These are phyloP conservation scores for Galerina sulciceps DNA, from an alignment of 768 basidiomycete genomes.

Conservation along the genomic window DNA sequence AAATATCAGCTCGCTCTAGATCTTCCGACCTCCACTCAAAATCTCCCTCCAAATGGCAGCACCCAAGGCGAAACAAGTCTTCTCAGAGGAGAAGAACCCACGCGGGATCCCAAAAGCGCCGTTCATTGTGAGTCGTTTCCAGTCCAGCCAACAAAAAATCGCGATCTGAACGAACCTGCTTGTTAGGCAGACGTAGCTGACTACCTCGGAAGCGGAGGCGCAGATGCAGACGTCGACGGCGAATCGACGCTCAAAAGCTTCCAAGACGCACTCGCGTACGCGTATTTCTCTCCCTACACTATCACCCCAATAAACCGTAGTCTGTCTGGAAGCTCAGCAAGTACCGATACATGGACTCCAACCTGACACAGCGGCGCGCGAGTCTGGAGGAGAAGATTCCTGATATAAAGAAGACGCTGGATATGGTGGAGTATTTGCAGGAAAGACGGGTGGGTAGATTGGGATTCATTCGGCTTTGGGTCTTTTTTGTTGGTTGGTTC, in stretches of 20 bases:
- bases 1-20: not conserved
- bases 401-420: conserved; percentile 90
- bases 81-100: conserved; percentile 68
- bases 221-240: too few species aligned
- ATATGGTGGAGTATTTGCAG: conserved; percentile 84
- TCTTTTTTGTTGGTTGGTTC: not conserved
- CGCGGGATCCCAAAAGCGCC: conserved; percentile 95
- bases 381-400: conserved; percentile 94
- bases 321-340: conserved; percentile 69
- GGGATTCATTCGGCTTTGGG: not conserved
- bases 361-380: conserved; percentile 74
- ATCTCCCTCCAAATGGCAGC: too few species aligned
- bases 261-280: conserved; percentile 94
- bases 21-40: too few species aligned
- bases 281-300: conserved; percentile 19
- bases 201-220: conserved; percentile 80
- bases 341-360: conserved; percentile 97
- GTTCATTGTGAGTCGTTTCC: conserved; percentile 71
- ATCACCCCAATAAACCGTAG: conserved; percentile 23
- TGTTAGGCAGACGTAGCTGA: conserved; percentile 83
- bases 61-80: conserved; percentile 30
- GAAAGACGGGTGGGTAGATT: conserved; percentile 64
- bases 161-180: not conserved
- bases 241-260: conserved; percentile 78
- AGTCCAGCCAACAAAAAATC: not conserved